A percentile compares a stretch with the other conserved stretches of the same genome.
phyloP scores from a whole-genome alignment of 345 rosid genomes.

The Arabis hirsuta region DNA sequence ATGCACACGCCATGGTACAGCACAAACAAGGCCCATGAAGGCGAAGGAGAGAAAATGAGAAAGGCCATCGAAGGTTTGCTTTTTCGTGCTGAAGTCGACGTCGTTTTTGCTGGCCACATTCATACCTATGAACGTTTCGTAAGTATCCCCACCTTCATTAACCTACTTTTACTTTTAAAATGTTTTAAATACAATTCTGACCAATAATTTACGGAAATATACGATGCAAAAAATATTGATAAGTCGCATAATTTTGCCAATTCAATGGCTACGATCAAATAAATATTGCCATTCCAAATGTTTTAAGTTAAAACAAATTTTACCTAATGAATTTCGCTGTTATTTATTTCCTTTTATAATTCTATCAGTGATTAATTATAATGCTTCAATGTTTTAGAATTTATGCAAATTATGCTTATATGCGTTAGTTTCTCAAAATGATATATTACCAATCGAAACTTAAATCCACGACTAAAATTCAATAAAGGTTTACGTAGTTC shows the following conservation, averaged over 20 bases:
- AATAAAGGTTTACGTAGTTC: no score
- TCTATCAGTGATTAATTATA: no score
- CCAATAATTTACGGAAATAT: not conserved
- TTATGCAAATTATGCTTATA: no score
- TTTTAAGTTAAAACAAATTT: not conserved
- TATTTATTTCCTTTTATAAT: not conserved
- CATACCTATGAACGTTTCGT: constrained; percentile 94
- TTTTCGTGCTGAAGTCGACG: constrained; percentile 68
- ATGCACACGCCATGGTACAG: constrained; percentile 94
- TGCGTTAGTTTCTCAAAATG: no score
- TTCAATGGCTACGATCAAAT: not conserved
- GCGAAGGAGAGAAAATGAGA: constrained; percentile 90
- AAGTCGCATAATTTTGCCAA: not conserved
- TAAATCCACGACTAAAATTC: no score
- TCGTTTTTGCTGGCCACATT: constrained; percentile 86
- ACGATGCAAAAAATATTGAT: not conserved
- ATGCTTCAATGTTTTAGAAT: no score
- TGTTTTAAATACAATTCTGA: not conserved
- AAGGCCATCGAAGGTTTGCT: constrained; percentile 68
- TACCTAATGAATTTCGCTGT: not conserved
- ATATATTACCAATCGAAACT: no score
- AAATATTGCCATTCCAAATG: not conserved
- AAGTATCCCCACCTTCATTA: constrained; percentile 38
- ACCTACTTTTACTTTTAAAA: not conserved
- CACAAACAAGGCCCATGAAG: constrained; percentile 81